Conservation (phyloP, 805 yeast species). For the Kregervanrija pseudodelftensis region DNA sequence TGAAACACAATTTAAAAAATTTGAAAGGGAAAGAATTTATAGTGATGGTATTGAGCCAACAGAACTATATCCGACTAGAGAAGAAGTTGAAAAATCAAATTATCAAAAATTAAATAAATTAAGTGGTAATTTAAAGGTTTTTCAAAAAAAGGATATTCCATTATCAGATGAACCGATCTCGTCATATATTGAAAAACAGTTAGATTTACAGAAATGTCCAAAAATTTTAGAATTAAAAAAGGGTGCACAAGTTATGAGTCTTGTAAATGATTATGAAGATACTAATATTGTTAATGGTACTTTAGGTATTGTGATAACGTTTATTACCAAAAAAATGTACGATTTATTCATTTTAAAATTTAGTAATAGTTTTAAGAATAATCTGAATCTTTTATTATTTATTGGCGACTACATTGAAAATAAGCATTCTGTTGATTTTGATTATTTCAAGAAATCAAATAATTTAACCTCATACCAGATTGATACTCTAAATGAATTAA, state of each 20-base stretch:
- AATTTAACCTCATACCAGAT: neutral
- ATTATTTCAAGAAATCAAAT: slow-evolving; percentile 3
- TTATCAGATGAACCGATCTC: slow-evolving; percentile 8
- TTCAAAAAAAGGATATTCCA: slow-evolving; percentile 35
- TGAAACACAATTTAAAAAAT: slow-evolving; percentile 36
- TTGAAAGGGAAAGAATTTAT: slow-evolving; percentile 53
- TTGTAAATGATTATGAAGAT: slow-evolving; percentile 61
- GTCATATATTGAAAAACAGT: slow-evolving; percentile 12
- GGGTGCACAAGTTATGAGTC: slow-evolving; percentile 92
- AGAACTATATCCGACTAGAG: slow-evolving; percentile 78
- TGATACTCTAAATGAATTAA: slow-evolving; percentile 14
- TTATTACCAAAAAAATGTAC: slow-evolving; percentile 31
- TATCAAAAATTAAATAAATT: slow-evolving; percentile 40
- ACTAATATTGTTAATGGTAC: slow-evolving; percentile 84
- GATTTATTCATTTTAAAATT: slow-evolving; percentile 11
- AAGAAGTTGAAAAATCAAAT: slow-evolving; percentile 80
- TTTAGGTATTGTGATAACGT: slow-evolving; percentile 65
- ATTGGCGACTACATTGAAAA: slow-evolving; percentile 5
- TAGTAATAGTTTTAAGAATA: slow-evolving; percentile 5
- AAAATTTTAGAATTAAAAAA: slow-evolving; percentile 56
- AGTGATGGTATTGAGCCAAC: slow-evolving; percentile 83
- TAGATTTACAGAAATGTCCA: slow-evolving; percentile 61
- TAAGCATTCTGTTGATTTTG: slow-evolving; percentile 5
- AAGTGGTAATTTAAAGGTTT: slow-evolving; percentile 39
- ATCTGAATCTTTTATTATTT: slow-evolving; percentile 6